A percentile compares a stretch with the other conserved stretches of the same genome.
phyloP scores from a whole-genome alignment of 176 grass and related monocot species.

The bread wheat (Triticum aestivum) region IWGSC_CS_RefSeq_v2.1 NC_057803.1:710026390-710026889 shows the following conservation, averaged over 20 bases:
- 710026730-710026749: not conserved
- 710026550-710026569: conserved; percentile 12
- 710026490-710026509: not conserved
- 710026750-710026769: not conserved
- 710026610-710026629: not conserved
- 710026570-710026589: not conserved
- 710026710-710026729: not conserved
- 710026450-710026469: not conserved
- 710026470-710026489: conserved; percentile 33
- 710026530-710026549: not conserved
- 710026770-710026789: not conserved
- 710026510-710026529: not conserved
- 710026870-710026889: not conserved
- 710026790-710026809: not conserved
- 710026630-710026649: not conserved
- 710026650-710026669: conserved; percentile 28
- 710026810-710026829: not conserved
- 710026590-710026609: not conserved
- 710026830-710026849: not conserved
- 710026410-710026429: not conserved
- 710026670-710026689: conserved; percentile 6
- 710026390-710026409: not conserved
- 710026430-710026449: not conserved
- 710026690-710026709: not conserved
- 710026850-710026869: not conserved